Evolutionary conservation across 805 yeast genomes (phyloP).

Genomic region (Candida patagonica): DNA sequence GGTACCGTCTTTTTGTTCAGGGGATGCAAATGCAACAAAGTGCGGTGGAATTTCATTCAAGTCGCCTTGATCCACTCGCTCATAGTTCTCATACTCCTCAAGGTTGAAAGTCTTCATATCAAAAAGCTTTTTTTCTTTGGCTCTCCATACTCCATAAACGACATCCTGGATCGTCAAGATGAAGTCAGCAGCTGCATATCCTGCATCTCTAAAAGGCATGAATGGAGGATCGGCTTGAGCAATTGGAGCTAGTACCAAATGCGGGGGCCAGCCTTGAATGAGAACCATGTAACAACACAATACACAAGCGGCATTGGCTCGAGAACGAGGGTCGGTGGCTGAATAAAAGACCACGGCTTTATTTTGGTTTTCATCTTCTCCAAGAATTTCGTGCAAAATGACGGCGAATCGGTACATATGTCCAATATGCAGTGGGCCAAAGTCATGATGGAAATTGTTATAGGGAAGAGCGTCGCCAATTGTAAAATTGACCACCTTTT

Average conservation of each 20-base stretch:
- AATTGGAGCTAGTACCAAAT: conserved; percentile 90
- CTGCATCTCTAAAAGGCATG: conserved; percentile 94
- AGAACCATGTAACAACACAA: conserved; percentile 89
- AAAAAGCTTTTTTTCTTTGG: conserved; percentile 82
- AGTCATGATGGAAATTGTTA: conserved; percentile 91
- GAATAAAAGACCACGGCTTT: conserved; percentile 90
- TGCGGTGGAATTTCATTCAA: conserved; percentile 86
- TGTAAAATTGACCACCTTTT: conserved; percentile 72
- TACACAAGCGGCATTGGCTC: conserved; percentile 92
- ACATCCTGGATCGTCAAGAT: conserved; percentile 90
- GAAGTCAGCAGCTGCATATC: conserved; percentile 91
- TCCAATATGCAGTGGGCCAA: conserved; percentile 93
- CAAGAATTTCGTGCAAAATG: conserved; percentile 79
- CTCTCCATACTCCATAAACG: conserved; percentile 95
- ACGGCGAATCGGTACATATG: conserved; percentile 93
- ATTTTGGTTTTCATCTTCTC: conserved; percentile 72
- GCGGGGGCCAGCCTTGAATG: conserved; percentile 97
- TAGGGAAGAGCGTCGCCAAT: conserved; percentile 88
- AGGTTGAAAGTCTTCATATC: conserved; percentile 80
- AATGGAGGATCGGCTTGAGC: conserved; percentile 89
- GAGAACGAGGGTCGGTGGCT: conserved; percentile 63
- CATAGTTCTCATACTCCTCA: conserved; percentile 91
- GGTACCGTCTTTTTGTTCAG: conserved; percentile 39
- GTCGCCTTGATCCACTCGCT: conserved; percentile 95
- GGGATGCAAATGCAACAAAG: conserved; percentile 96